Evolutionary conservation across 108 stramenopile species (phyloP).

Genomic region (Epithemia pelagica): DNA sequence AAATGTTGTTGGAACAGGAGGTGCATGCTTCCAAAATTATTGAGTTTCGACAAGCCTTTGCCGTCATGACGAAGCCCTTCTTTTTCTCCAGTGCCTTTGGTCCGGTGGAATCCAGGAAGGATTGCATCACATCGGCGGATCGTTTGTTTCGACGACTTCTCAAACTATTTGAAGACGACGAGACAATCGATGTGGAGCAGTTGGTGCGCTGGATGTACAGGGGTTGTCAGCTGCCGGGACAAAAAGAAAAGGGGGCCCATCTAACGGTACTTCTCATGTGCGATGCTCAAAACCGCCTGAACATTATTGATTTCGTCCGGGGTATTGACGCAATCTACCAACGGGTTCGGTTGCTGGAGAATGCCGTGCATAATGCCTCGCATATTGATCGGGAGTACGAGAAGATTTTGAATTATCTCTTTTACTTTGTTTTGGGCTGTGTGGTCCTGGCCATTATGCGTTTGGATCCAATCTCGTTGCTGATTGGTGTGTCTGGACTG

Average conservation of each 20-base stretch:
- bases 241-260: neutral
- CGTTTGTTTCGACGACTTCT: slow-evolving; percentile 34
- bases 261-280: neutral
- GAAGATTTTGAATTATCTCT: slow-evolving; percentile 45
- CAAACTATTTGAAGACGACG: neutral
- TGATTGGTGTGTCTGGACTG: slow-evolving; percentile 24
- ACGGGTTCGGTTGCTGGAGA: slow-evolving; percentile 51
- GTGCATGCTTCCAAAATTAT: slow-evolving; percentile 22
- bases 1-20: neutral
- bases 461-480: slow-evolving; percentile 33
- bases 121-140: slow-evolving; percentile 52
- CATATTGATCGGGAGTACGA: slow-evolving; percentile 45
- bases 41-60: slow-evolving; percentile 48
- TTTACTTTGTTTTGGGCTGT: slow-evolving; percentile 33
- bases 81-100: slow-evolving; percentile 58
- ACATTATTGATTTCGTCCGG: slow-evolving; percentile 59
- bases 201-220: neutral
- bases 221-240: neutral
- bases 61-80: slow-evolving; percentile 46
- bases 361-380: slow-evolving; percentile 49
- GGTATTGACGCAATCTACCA: slow-evolving; percentile 51
- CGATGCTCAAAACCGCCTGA: slow-evolving; percentile 8
- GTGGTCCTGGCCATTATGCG: slow-evolving; percentile 43
- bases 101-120: slow-evolving; percentile 39
- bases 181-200: neutral